phyloP scores from a whole-genome alignment of 352 stramenopile genomes.

The Salisapilia sapeloensis region DNA sequence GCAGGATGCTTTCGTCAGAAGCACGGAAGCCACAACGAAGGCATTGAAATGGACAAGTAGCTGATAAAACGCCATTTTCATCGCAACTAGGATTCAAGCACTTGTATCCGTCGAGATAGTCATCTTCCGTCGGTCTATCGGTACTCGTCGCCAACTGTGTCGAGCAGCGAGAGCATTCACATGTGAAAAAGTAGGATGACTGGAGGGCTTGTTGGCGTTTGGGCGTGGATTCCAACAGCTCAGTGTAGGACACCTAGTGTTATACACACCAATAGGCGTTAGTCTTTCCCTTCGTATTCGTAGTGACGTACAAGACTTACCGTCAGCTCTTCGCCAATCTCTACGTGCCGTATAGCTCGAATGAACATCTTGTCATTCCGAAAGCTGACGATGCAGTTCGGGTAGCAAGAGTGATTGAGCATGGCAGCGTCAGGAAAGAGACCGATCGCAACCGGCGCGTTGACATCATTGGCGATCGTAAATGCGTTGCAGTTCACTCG shows the following conservation, averaged over 20 bases:
- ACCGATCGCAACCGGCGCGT: slow-evolving; percentile 31
- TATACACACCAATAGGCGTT: background rate
- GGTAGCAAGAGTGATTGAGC: slow-evolving; percentile 60
- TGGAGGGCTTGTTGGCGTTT: slow-evolving; percentile 14
- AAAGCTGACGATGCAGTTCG: slow-evolving; percentile 64
- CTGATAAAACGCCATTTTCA: background rate
- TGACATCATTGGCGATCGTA: slow-evolving; percentile 29
- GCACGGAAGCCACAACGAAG: too few relatives aligned
- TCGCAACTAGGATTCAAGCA: slow-evolving; percentile 2
- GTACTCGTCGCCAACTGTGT: too few relatives aligned
- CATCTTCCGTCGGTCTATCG: slow-evolving; percentile 1
- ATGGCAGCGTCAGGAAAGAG: slow-evolving; percentile 41
- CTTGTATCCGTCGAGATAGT: slow-evolving; percentile 4
- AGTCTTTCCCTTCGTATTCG: background rate
- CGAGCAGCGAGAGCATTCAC: slow-evolving; percentile 16
- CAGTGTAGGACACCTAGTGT: slow-evolving; percentile 38
- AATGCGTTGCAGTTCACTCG: slow-evolving; percentile 74
- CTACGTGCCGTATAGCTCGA: slow-evolving; percentile 19
- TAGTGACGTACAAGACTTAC: slow-evolving; percentile 2
- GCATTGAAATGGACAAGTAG: too few relatives aligned
- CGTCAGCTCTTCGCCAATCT: slow-evolving; percentile 33
- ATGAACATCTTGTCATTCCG: slow-evolving; percentile 19
- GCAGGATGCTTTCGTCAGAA: too few relatives aligned
- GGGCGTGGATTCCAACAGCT: slow-evolving; percentile 32
- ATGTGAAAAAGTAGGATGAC: slow-evolving; percentile 59